Percentiles rank a stretch among this genome's conserved stretches.
Evolutionary conservation across 2,329 filamentous ascomycete genomes (phyloP).

Genomic region (Fusarium pseudonygamai): DNA sequence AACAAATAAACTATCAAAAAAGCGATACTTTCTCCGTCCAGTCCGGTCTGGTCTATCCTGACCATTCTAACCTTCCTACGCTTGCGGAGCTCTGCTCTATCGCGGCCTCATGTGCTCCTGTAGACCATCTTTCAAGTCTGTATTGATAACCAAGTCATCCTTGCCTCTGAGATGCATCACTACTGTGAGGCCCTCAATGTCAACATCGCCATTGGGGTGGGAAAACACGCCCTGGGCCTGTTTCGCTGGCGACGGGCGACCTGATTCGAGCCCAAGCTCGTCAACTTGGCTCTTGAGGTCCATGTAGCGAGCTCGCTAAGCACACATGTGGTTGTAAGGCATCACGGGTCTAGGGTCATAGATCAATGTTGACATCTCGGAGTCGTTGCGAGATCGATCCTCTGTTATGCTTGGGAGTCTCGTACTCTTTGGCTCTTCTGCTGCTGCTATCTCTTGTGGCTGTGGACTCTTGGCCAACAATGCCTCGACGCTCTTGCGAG

Average conservation of each 20-base stretch:
- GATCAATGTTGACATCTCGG: constrained; percentile 34
- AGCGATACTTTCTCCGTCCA: background rate
- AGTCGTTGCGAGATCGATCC: constrained; percentile 11
- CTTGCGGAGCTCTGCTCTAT: background rate
- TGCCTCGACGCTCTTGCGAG: constrained; percentile 35
- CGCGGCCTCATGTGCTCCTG: constrained; percentile 22
- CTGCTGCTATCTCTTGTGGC: constrained; percentile 4
- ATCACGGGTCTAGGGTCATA: constrained; percentile 49
- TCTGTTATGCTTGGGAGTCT: constrained; percentile 1
- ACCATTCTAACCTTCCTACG: background rate
- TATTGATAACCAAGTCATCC: constrained; percentile 63
- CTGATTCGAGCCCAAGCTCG: constrained; percentile 52
- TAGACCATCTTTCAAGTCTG: constrained; percentile 53
- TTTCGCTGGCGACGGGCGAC: constrained; percentile 27
- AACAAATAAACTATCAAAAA: background rate
- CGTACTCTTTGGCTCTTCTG: background rate
- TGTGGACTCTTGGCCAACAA: constrained; percentile 13
- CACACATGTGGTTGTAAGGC: constrained; percentile 53
- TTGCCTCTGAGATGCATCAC: constrained; percentile 60
- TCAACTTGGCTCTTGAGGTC: constrained; percentile 54
- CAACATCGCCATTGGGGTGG: constrained; percentile 49
- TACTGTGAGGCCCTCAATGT: constrained; percentile 60
- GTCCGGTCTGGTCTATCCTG: background rate
- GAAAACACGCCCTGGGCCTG: constrained; percentile 30
- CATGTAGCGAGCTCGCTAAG: constrained; percentile 55